Conservation (phyloP, 1,284 basidiomycete genomes). For the Flammula alnicola region DNA sequence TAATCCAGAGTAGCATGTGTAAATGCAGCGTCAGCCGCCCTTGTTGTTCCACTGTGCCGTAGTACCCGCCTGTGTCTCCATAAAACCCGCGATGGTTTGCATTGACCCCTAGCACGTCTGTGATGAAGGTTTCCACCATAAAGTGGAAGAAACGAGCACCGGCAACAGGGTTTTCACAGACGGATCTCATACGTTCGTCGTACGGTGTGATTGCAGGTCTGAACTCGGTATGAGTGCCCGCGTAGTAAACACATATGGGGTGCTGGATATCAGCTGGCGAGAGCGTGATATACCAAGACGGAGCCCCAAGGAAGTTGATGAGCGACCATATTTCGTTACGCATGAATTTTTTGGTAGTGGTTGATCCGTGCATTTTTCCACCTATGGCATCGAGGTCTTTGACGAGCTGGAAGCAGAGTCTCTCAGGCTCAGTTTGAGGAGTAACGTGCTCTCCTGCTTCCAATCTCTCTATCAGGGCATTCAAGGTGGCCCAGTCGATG, state of each 20-base stretch:
- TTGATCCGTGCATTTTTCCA: conserved; percentile 33
- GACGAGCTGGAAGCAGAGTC: conserved; percentile 37
- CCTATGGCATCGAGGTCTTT: conserved; percentile 38
- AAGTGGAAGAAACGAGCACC: conserved; percentile 37
- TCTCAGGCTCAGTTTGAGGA: conserved; percentile 34
- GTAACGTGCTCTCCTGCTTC: conserved; percentile 25
- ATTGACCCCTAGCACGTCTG: conserved; percentile 29
- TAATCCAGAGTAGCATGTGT: conserved; percentile 40
- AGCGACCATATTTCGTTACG: conserved; percentile 41
- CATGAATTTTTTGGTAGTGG: conserved; percentile 36
- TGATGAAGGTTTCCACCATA: conserved; percentile 28
- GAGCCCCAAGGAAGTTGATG: conserved; percentile 19
- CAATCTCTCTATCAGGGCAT: conserved; percentile 17
- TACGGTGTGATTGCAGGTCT: conserved; percentile 8
- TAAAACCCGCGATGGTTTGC: conserved; percentile 25
- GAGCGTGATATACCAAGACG: conserved; percentile 40
- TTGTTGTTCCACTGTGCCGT: conserved; percentile 44
- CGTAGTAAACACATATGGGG: conserved; percentile 26
- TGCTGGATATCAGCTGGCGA: conserved; percentile 33
- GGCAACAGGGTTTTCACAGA: conserved; percentile 38
- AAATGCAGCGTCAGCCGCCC: conserved; percentile 40
- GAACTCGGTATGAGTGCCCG: conserved; percentile 17
- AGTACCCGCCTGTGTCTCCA: conserved; percentile 35
- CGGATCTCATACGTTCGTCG: conserved; percentile 19
- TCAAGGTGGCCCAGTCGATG: conserved; percentile 17